Conservation (phyloP, 805 yeast species). For the Ogataea salicorniae region DNA sequence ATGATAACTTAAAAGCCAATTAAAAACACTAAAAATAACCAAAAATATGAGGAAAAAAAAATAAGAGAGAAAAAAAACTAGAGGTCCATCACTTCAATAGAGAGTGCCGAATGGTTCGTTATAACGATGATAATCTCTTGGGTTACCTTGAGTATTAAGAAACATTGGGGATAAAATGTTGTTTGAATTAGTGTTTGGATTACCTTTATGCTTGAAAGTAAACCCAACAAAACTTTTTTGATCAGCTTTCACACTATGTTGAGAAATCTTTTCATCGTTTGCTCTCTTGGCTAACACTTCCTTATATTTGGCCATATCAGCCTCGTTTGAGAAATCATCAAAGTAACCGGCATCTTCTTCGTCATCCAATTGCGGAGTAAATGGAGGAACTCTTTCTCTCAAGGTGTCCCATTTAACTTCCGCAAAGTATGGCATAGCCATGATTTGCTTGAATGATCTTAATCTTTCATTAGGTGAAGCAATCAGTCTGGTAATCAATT, state of each 20-base stretch:
- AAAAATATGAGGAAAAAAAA: background rate
- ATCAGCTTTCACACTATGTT: conserved; percentile 51
- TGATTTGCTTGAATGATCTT: conserved; percentile 75
- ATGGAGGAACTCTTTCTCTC: conserved; percentile 79
- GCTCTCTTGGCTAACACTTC: conserved; percentile 93
- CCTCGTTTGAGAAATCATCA: conserved; percentile 94
- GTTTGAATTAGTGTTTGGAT: conserved; percentile 44
- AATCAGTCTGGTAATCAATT: conserved; percentile 69
- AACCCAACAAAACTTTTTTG: conserved; percentile 86
- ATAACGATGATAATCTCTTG: conserved; percentile 20
- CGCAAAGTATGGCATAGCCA: conserved; percentile 71
- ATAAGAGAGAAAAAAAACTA: background rate
- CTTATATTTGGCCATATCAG: conserved; percentile 95
- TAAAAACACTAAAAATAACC: background rate
- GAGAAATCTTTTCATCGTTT: conserved; percentile 76
- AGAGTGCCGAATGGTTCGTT: conserved; percentile 34
- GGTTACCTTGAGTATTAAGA: conserved; percentile 19
- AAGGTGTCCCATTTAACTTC: conserved; percentile 77
- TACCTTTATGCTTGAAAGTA: conserved; percentile 82
- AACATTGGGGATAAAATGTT: conserved; percentile 31
- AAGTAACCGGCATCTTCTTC: conserved; percentile 99
- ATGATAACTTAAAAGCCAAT: too few species aligned
- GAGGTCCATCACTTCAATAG: conserved; percentile 15
- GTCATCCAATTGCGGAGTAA: conserved; percentile 92
- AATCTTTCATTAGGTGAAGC: conserved; percentile 74